Percentiles rank a stretch among this genome's conserved stretches.
phyloP scores from a whole-genome alignment of 345 rosid species.

The Kernera saxatilis region DNA sequence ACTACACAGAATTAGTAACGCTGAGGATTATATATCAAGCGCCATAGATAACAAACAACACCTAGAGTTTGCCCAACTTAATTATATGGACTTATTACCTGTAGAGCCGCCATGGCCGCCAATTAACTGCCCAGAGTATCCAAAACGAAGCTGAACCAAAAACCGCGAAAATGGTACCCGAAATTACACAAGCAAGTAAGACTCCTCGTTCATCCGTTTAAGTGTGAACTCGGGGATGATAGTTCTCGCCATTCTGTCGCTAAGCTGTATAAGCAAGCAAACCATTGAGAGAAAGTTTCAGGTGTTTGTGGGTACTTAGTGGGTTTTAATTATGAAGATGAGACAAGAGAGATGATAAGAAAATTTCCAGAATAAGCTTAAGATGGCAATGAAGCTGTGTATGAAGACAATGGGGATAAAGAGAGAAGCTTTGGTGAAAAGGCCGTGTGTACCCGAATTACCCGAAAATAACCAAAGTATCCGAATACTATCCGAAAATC shows the following conservation, averaged over 20 bases:
- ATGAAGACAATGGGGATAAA: conserved; percentile 15
- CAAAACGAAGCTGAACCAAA: conserved; percentile 74
- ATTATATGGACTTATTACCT: conserved; percentile 42
- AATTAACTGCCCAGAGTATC: conserved; percentile 89
- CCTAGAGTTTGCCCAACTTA: neutral
- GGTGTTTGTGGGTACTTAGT: conserved; percentile 15
- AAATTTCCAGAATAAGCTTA: conserved; percentile 34
- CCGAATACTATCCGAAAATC: no score
- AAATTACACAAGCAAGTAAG: conserved; percentile 67
- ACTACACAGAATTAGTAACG: neutral
- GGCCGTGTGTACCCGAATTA: no score
- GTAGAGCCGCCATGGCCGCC: conserved; percentile 99
- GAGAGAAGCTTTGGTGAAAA: conserved; percentile 17
- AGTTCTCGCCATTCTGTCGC: no score
- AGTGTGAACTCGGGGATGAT: no score
- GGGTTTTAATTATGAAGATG: conserved; percentile 33
- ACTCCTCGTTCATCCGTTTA: conserved; percentile 54
- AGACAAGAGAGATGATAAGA: conserved; percentile 37
- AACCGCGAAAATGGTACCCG: conserved; percentile 77
- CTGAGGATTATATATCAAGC: neutral
- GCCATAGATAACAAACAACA: neutral
- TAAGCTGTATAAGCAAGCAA: conserved; percentile 30
- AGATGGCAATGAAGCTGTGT: conserved; percentile 31
- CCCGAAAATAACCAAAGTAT: no score
- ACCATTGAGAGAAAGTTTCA: conserved; percentile 29